Evolutionary conservation across 495 filamentous ascomycete species (phyloP), one percentile per base, ranked within the genome.

Genomic region (Endocarpon pusillum): DNA sequence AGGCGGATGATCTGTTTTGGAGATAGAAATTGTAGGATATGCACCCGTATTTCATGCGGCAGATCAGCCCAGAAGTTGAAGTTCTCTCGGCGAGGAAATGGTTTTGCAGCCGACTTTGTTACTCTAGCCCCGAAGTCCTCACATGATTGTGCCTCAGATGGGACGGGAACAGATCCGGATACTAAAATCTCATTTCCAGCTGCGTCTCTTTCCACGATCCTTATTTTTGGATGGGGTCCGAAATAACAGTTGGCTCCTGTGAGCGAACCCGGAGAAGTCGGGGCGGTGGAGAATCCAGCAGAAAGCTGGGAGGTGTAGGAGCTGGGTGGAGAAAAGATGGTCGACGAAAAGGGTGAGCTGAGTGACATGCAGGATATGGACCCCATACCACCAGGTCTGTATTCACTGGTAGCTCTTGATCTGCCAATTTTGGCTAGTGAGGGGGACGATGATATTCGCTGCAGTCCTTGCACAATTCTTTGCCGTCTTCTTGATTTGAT

Each of bases 331-430:
- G 53, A 45, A 56, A 42, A 46, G 52, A 68, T 45, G 48, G 67
- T 63, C 34, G 70, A 56, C 2, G 74, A 69, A 36, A 59, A 42
- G 5, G 66, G 55, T 15, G 79, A 72, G 33, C 71, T 64, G 35
- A 94, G 64, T 33, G 85, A 92, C 23, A 84, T 75, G 48, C 84
- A 94, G 14, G 89, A 94, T 39, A 92, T 61, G 11, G 78, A 91
- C 3, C 74, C 80, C 51, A 71, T 77, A 39, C 73, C 71, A 31
- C 72, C 63, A 36, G 69, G 68, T 42, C 77, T 60, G 44, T 76
- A 76, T 21, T 57, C 59, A 22, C 60, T 59, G 4, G 71, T 66
- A n/a, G n/a, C n/a, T 28, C 59, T 54, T 21, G 60, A 63, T 40
- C 78, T 69, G 19, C 71, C 63, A 32, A 75, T 50, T 34, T 73